Evolutionary conservation across 371 early-diverging fungal genomes (phyloP), one percentile per base, ranked within the genome.

Genomic region (Mortierella sp.): DNA sequence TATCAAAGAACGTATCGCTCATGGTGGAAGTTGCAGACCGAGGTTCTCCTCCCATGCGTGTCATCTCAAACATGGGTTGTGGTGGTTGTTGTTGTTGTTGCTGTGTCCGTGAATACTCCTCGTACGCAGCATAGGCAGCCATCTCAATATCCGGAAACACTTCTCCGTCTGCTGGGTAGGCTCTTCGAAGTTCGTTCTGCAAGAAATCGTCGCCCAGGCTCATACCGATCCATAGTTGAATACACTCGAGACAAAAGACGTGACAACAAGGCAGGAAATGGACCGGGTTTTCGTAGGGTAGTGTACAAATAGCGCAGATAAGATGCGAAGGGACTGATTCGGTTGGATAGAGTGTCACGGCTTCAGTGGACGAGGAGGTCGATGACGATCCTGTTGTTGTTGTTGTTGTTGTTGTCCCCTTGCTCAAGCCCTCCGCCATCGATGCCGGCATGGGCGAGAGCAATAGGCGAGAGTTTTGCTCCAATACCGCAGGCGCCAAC

Each of bases 221-320:
- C 76, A 76, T 76, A 21, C 69, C 69, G 65, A 86, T 84, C 90
- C 90, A 89, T 22, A 85, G 82, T 13, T 81, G 78, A 52, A 88
- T 88, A 56, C 90, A 89, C 3, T 74, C 58, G 57, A 86, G 84
- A 43, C 90, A 89, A 59, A 84, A 89, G 16, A 86, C 86, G 51
- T 89, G 90, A 40, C 79, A 88, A 49, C 90, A 89, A 0, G 86
- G 85, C 24, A 83, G 66, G 44, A 86, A 67, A 48, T 83, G 86
- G 0, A 87, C 84, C 16, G 82, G 81, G 59, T 86, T 84, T 14
- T 67, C 65, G 22, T 80, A 86, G 4, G 69, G 62, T 28, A 84
- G 79, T 5, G 87, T 79, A 57, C 90, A 89, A 52, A 89, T 86
- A 0, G 86, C 78, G 44, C 90, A 89, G 21, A 76, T 47, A 2